phyloP scores from a whole-genome alignment of 2,329 filamentous ascomycete genomes.

The Trichoderma harzianum region DNA sequence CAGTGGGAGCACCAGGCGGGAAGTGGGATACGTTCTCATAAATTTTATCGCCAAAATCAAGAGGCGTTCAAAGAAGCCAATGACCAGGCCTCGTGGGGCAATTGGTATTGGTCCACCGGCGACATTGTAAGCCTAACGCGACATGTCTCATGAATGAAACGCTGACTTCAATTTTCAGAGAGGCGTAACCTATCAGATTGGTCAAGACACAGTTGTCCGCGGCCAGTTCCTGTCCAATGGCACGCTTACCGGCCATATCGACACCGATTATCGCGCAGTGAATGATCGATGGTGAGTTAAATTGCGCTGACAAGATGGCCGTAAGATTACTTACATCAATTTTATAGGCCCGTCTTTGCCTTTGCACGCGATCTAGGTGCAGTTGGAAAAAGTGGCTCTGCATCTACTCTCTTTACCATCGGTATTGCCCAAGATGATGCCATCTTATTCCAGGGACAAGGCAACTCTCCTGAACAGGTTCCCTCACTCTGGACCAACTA shows the following conservation, averaged over 20 bases:
- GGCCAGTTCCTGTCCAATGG: constrained; percentile 62
- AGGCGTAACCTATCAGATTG: constrained; percentile 65
- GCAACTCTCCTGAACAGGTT: constrained; percentile 59
- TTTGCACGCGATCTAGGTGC: constrained; percentile 62
- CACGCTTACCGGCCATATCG: constrained; percentile 60
- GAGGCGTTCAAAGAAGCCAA: constrained; percentile 62
- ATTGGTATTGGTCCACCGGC: constrained; percentile 70
- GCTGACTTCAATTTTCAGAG: constrained; percentile 18
- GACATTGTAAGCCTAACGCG: constrained; percentile 31
- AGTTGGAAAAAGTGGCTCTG: constrained; percentile 32
- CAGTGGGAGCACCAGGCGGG: constrained; percentile 58
- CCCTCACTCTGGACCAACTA: constrained; percentile 77
- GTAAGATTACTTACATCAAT: background rate
- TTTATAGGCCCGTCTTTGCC: constrained; percentile 69
- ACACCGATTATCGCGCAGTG: constrained; percentile 54
- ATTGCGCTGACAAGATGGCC: background rate
- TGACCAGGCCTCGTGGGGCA: constrained; percentile 79
- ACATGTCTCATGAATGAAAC: background rate
- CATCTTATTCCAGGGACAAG: constrained; percentile 69
- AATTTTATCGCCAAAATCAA: constrained; percentile 58
- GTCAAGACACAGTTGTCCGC: constrained; percentile 63
- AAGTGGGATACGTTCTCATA: constrained; percentile 59
- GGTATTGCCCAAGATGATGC: constrained; percentile 74
- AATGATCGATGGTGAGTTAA: constrained; percentile 35
- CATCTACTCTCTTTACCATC: constrained; percentile 66